A percentile compares a stretch with the other conserved stretches of the same genome.
Conservation (phyloP, 768 basidiomycete species). For the Trametes coccinea region DNA sequence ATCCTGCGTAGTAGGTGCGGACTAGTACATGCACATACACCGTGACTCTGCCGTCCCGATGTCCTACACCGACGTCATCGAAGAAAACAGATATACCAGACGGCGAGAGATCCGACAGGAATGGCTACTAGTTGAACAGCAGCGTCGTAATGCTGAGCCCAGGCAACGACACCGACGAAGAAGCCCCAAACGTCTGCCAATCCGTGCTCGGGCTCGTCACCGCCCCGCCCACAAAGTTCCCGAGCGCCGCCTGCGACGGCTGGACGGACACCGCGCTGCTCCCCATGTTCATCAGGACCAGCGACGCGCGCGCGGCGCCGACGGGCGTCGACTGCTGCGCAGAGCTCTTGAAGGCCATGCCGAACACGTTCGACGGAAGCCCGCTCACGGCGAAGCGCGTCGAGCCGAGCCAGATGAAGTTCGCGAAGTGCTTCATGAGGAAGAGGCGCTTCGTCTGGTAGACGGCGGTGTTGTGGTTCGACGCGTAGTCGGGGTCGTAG, state of each 20-base stretch:
- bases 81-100: too few species aligned
- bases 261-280: not conserved
- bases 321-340: not conserved
- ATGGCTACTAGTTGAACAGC: constrained; percentile 1
- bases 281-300: constrained; percentile 10
- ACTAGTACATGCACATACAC: too few species aligned
- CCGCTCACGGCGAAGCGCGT: constrained; percentile 10
- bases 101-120: too few species aligned
- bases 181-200: constrained; percentile 10
- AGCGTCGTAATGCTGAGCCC: constrained; percentile 10
- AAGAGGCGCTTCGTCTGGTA: constrained; percentile 27
- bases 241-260: constrained; percentile 3
- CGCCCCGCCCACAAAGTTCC: constrained; percentile 6
- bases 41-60: too few species aligned
- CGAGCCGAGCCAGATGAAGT: constrained; percentile 15
- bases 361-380: constrained; percentile 5
- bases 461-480: constrained; percentile 21
- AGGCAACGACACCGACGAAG: not conserved
- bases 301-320: constrained; percentile 7
- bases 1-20: too few species aligned
- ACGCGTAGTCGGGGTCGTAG: constrained; percentile 40
- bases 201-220: constrained; percentile 7
- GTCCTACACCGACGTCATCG: too few species aligned
- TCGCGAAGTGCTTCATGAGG: constrained; percentile 29
- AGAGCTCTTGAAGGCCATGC: constrained; percentile 7